Evolutionary conservation across 1,139 yeast genomes (phyloP).

Genomic region (Pneumocystis oryctolagi): DNA sequence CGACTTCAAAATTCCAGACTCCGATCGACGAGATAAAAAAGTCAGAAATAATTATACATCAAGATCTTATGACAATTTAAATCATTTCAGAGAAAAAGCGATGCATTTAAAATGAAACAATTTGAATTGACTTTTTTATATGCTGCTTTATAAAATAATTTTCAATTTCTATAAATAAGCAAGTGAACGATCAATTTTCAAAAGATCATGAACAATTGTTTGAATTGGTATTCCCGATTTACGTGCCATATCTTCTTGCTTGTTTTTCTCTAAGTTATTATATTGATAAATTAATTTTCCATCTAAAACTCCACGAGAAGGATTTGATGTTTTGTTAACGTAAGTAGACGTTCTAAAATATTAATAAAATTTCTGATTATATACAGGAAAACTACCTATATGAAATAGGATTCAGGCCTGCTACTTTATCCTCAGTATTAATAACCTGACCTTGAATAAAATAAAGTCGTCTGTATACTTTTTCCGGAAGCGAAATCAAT

Average conservation of each 20-base stretch:
- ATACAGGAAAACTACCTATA: slow-evolving; percentile 17
- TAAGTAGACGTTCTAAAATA: slow-evolving; percentile 5
- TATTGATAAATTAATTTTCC: slow-evolving; percentile 11
- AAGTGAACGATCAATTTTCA: slow-evolving; percentile 14
- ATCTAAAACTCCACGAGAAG: slow-evolving; percentile 16
- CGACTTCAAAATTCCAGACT: neutral
- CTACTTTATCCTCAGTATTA: slow-evolving; percentile 56
- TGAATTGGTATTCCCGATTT: slow-evolving; percentile 15
- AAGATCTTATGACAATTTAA: neutral
- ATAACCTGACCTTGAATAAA: slow-evolving; percentile 75
- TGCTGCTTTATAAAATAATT: neutral
- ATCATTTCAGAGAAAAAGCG: neutral
- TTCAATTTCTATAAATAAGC: slow-evolving; percentile 9
- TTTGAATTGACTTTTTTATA: neutral
- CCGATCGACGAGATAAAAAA: neutral
- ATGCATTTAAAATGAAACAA: neutral
- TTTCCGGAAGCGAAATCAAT: slow-evolving; percentile 63
- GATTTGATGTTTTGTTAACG: slow-evolving; percentile 5
- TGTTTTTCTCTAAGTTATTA: neutral
- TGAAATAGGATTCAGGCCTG: slow-evolving; percentile 62
- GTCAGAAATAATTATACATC: neutral
- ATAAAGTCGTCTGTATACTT: slow-evolving; percentile 63
- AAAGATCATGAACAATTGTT: slow-evolving; percentile 14
- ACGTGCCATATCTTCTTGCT: slow-evolving; percentile 12
- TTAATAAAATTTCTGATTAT: neutral